phyloP scores from a whole-genome alignment of 2,329 filamentous ascomycete species.

The Aspergillus niger region DNA sequence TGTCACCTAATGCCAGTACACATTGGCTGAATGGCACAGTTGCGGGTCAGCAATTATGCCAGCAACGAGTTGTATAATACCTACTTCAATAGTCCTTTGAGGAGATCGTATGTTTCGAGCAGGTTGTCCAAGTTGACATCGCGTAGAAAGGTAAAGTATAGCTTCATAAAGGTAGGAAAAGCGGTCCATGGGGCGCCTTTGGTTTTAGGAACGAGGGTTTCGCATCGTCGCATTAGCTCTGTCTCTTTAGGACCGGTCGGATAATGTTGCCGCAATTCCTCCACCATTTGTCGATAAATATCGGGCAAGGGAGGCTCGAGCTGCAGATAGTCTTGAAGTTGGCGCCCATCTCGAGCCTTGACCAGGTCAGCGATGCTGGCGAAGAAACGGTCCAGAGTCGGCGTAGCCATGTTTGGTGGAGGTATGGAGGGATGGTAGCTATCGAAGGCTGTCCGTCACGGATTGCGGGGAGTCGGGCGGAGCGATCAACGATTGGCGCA shows the following conservation, averaged over 20 bases:
- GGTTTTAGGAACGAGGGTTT: slow-evolving; percentile 62
- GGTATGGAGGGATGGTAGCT: neutral
- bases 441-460: slow-evolving; percentile 7
- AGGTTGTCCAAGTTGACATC: slow-evolving; percentile 78
- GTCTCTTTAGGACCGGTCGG: slow-evolving; percentile 56
- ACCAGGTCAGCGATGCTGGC: slow-evolving; percentile 64
- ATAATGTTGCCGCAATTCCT: slow-evolving; percentile 66
- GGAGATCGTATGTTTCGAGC: slow-evolving; percentile 70
- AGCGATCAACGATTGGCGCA: slow-evolving; percentile 1
- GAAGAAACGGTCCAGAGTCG: slow-evolving; percentile 69
- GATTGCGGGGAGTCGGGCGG: neutral
- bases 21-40: slow-evolving; percentile 62
- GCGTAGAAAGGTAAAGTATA: slow-evolving; percentile 78
- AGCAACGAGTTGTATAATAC: slow-evolving; percentile 33
- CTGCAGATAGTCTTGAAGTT: slow-evolving; percentile 69
- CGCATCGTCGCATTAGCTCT: slow-evolving; percentile 60
- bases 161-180: slow-evolving; percentile 76
- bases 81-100: slow-evolving; percentile 75
- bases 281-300: slow-evolving; percentile 67
- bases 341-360: slow-evolving; percentile 62
- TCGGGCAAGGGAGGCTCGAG: slow-evolving; percentile 71
- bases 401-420: slow-evolving; percentile 48
- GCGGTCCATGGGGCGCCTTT: slow-evolving; percentile 73
- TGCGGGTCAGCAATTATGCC: slow-evolving; percentile 7
- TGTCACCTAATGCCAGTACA: slow-evolving; percentile 77